Conservation (phyloP, 495 filamentous ascomycete genomes). For the Hyaloscypha hepaticicola region DNA sequence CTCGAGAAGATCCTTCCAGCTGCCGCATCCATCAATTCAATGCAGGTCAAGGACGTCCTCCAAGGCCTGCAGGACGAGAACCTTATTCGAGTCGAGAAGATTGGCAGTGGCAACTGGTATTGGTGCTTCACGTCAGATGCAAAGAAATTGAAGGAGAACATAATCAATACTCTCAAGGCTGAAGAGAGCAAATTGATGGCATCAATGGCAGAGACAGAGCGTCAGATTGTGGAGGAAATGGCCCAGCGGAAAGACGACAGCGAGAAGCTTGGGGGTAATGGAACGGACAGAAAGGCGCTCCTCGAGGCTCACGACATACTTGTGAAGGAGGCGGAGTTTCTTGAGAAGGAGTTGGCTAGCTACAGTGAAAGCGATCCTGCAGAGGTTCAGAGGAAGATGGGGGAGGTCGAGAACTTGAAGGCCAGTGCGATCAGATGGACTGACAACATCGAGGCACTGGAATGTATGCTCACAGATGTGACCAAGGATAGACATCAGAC, state of each 20-base stretch:
- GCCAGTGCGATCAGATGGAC: slow-evolving; percentile 53
- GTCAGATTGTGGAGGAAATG: slow-evolving; percentile 44
- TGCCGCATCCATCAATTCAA: slow-evolving; percentile 65
- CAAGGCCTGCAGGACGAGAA: slow-evolving; percentile 63
- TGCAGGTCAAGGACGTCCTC: slow-evolving; percentile 70
- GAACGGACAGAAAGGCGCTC: slow-evolving; percentile 28
- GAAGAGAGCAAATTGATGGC: slow-evolving; percentile 52
- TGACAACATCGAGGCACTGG: slow-evolving; percentile 61
- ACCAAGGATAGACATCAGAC: slow-evolving; percentile 53
- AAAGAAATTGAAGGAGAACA: slow-evolving; percentile 41
- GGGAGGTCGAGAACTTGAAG: slow-evolving; percentile 48
- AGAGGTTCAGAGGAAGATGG: slow-evolving; percentile 49
- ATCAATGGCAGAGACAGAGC: slow-evolving; percentile 40
- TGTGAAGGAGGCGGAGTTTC: slow-evolving; percentile 36
- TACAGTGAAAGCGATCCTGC: slow-evolving; percentile 53
- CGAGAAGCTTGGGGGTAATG: slow-evolving; percentile 32
- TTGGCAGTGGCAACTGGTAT: slow-evolving; percentile 81
- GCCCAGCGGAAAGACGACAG: slow-evolving; percentile 43
- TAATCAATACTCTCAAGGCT: slow-evolving; percentile 47
- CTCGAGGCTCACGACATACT: slow-evolving; percentile 39
- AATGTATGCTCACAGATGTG: slow-evolving; percentile 55
- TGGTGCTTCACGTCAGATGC: slow-evolving; percentile 71
- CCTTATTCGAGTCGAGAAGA: slow-evolving; percentile 72
- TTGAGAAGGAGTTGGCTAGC: slow-evolving; percentile 45
- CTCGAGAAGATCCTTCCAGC: slow-evolving; percentile 68